Evolutionary conservation across 306 rosid genomes (phyloP).

Genomic region (Lithocarpus polystachyus): DNA sequence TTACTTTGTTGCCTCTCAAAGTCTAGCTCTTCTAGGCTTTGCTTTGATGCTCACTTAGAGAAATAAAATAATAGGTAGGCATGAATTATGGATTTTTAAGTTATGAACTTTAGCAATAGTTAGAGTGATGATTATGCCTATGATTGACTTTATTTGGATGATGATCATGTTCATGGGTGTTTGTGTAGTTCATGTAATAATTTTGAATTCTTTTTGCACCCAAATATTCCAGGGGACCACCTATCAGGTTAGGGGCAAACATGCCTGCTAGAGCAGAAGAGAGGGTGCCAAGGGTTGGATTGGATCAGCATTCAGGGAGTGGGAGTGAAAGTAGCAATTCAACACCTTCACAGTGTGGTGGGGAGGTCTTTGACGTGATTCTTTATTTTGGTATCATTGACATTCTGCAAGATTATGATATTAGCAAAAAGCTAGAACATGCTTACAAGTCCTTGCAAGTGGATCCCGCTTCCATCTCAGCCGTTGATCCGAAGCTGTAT

Average conservation of each 20-base stretch:
- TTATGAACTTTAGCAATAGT: neutral
- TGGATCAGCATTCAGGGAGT: constrained; percentile 33
- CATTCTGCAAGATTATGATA: constrained; percentile 61
- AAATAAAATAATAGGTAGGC: neutral
- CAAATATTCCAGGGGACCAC: constrained; percentile 42
- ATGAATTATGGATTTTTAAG: neutral
- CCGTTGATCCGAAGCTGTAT: constrained; percentile 59
- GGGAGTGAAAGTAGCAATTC: constrained; percentile 43
- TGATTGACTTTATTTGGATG: constrained; percentile 14
- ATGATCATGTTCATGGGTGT: neutral
- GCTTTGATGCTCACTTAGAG: neutral
- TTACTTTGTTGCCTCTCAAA: neutral
- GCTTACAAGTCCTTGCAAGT: constrained; percentile 60
- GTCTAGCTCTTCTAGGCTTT: neutral
- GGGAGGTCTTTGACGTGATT: constrained; percentile 46
- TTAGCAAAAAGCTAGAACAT: constrained; percentile 59
- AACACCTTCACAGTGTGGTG: constrained; percentile 32
- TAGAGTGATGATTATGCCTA: neutral
- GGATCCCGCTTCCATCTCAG: constrained; percentile 56
- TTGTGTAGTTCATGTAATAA: neutral
- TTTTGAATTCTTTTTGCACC: neutral
- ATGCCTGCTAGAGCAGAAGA: constrained; percentile 52
- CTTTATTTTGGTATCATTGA: constrained; percentile 62
- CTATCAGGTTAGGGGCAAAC: constrained; percentile 45
- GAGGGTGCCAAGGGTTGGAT: constrained; percentile 37